Evolutionary conservation across 306 rosid species (phyloP).

Genomic region (Geum urbanum): DNA sequence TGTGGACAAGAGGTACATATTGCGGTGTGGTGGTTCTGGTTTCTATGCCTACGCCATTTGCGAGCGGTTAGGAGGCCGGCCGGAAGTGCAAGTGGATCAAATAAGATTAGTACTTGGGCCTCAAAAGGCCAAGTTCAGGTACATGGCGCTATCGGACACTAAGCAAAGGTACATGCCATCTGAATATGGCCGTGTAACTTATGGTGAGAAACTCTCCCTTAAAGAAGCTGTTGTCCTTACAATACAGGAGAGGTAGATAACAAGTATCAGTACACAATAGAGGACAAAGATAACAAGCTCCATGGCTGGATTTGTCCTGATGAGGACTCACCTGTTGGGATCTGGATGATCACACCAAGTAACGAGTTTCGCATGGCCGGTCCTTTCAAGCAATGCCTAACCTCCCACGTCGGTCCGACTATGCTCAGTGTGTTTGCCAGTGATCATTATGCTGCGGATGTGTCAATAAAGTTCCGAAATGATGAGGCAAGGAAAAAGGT

Average conservation of each 20-base stretch:
- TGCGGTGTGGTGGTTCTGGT: slow-evolving; percentile 52
- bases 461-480: slow-evolving; percentile 29
- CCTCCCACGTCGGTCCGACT: slow-evolving; percentile 78
- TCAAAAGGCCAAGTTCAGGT: slow-evolving; percentile 38
- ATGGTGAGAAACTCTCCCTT: slow-evolving; percentile 36
- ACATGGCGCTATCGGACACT: slow-evolving; percentile 61
- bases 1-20: slow-evolving; percentile 63
- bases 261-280: slow-evolving; percentile 65
- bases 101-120: slow-evolving; percentile 56
- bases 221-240: slow-evolving; percentile 66
- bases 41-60: slow-evolving; percentile 56
- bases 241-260: slow-evolving; percentile 75
- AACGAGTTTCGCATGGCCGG: slow-evolving; percentile 61
- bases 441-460: slow-evolving; percentile 55
- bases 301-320: slow-evolving; percentile 58
- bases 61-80: slow-evolving; percentile 45
- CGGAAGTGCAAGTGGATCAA: slow-evolving; percentile 39
- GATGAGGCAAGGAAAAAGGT: slow-evolving; percentile 75
- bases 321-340: slow-evolving; percentile 38
- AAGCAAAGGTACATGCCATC: slow-evolving; percentile 69
- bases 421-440: slow-evolving; percentile 67
- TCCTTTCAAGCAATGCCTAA: slow-evolving; percentile 76
- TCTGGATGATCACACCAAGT: slow-evolving; percentile 81
- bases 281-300: slow-evolving; percentile 43
- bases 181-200: slow-evolving; percentile 20